Conservation (phyloP, 805 yeast species). For the Candida koratica region DNA sequence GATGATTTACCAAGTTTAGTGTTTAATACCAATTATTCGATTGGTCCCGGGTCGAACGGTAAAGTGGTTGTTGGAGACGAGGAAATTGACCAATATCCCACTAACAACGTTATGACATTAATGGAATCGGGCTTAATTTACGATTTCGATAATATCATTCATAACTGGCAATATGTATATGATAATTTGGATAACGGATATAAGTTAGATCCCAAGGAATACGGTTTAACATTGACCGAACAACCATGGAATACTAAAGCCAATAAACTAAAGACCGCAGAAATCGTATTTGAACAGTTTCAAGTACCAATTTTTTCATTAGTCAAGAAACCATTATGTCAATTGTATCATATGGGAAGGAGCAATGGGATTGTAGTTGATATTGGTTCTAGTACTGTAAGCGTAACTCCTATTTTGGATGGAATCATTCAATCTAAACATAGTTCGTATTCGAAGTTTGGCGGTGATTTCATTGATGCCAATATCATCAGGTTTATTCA, state of each 20-base stretch:
- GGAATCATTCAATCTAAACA: constrained; percentile 70
- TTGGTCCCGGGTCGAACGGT: constrained; percentile 18
- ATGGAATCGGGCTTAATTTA: constrained; percentile 62
- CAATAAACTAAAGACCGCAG: constrained; percentile 54
- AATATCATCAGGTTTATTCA: constrained; percentile 51
- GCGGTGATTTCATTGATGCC: constrained; percentile 78
- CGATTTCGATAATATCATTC: constrained; percentile 67
- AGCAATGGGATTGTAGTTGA: constrained; percentile 78
- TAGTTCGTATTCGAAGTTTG: constrained; percentile 63
- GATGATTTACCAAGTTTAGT: constrained; percentile 59
- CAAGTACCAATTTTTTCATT: constrained; percentile 75
- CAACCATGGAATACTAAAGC: constrained; percentile 67
- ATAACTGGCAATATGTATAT: constrained; percentile 66
- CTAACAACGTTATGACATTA: constrained; percentile 52
- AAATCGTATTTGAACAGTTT: constrained; percentile 70
- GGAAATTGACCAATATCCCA: constrained; percentile 41
- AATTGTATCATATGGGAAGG: constrained; percentile 72
- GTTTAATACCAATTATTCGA: constrained; percentile 54
- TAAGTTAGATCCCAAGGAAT: constrained; percentile 51
- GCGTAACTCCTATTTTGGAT: constrained; percentile 74
- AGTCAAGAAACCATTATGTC: constrained; percentile 72
- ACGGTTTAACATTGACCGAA: constrained; percentile 62
- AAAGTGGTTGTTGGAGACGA: constrained; percentile 43
- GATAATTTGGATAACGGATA: constrained; percentile 40
- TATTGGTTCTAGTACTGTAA: constrained; percentile 64